Base-by-base conservation (phyloP, 768 basidiomycete genomes). In the Sistotremastrum suecicum region DNA sequence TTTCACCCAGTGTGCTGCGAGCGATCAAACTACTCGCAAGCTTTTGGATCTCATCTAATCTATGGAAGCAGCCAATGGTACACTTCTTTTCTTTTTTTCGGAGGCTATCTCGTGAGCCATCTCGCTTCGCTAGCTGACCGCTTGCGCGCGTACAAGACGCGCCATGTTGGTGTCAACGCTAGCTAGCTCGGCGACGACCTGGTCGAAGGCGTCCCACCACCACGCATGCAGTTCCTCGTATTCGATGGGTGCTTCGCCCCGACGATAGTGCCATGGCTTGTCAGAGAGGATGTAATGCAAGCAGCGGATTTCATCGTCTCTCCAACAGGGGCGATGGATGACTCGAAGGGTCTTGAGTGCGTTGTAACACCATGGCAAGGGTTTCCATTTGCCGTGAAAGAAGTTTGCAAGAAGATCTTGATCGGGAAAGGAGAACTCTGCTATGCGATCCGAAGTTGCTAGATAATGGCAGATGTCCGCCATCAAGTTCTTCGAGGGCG, bases 291-390 rank as follows among this genome's bases (percentile, higher is more conserved):
- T 89, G 56, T 87, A 92, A 60, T 94, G 91, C 20, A 92, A 65
- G 56, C 88, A 85, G 48, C 80, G 76, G 34, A 92, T 78, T 60
- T 90, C 82, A 3, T 80, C 76, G 56, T 95, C 89, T 39, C 73
- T 65, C 94, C 94, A 99, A 54, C 89, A 57, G 34, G 70, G 58
- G 35, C 70, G 60, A 61, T 99, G 95, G 36, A 79, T 69, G 33
- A 67, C 56, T 39, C 83, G 72, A 53, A 89, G 60, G n/a, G 91
- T 85, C 64, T 89, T 91, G 51, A 98, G 69, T 0, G 90, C 91
- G 55, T 99, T 99, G 62, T 90, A 92, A 50, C 78, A 78, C 78
- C 85, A 95, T 1, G 80, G 74, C 37, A 94, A 62, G 4, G 85
- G 80, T 44, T 67, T 71, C 85, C 87, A 91, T 58, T 62, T 77